Evolutionary conservation across 148 eudicot genomes (phyloP).

Genomic region (Camellia japonica): DNA sequence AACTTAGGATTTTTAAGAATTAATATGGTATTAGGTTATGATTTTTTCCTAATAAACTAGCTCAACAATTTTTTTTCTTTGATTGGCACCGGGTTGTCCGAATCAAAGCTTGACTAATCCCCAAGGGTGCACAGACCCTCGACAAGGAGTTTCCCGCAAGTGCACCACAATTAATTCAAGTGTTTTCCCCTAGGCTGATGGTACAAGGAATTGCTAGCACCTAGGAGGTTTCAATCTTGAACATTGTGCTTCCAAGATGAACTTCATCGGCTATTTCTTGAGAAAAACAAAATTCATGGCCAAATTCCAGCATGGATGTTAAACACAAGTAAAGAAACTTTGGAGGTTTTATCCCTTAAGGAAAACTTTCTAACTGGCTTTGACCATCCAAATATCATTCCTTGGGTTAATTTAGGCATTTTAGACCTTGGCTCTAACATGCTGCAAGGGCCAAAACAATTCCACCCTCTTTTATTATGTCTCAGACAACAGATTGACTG

Average conservation of each 20-base stretch:
- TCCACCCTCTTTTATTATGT: constrained; percentile 10
- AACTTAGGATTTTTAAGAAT: too few species aligned
- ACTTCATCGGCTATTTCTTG: constrained; percentile 4
- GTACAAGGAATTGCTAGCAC: too few species aligned
- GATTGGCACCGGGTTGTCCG: too few species aligned
- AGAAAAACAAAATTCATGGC: constrained; percentile 24
- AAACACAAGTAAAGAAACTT: constrained; percentile 7
- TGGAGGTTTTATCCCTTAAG: neutral
- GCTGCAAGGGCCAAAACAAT: constrained; percentile 17
- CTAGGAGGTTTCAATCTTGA: too few species aligned
- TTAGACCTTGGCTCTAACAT: constrained; percentile 10
- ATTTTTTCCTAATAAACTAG: too few species aligned
- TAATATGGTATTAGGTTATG: too few species aligned
- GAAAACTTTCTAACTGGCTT: constrained; percentile 8
- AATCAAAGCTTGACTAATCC: too few species aligned
- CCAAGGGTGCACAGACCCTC: too few species aligned
- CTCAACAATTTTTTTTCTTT: too few species aligned
- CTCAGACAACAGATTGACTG: constrained; percentile 25
- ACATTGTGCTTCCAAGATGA: constrained; percentile 7
- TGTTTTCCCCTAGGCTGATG: too few species aligned
- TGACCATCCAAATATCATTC: neutral
- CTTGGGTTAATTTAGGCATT: neutral
- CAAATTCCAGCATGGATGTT: constrained; percentile 22
- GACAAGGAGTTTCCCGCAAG: too few species aligned
- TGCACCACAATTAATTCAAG: too few species aligned